Percentiles rank a stretch among this genome's conserved stretches.
phyloP scores from a whole-genome alignment of 768 basidiomycete species.

The Agrocybe pediades region DNA sequence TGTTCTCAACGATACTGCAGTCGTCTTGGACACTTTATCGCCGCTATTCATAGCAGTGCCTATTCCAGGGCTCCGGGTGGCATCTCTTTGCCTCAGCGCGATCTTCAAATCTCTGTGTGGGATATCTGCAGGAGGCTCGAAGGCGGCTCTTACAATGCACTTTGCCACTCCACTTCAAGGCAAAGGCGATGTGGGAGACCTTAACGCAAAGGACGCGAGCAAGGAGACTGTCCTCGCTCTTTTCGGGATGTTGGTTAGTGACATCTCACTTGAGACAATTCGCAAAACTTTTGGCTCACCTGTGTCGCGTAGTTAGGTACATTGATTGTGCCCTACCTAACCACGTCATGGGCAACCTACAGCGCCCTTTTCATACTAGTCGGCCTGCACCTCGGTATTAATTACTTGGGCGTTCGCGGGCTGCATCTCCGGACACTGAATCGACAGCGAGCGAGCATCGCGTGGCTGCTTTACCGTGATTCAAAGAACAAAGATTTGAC shows the following conservation, averaged over 20 bases:
- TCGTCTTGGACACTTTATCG: slow-evolving; percentile 61
- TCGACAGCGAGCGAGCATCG: slow-evolving; percentile 55
- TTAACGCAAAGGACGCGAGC: slow-evolving; percentile 73
- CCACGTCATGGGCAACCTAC: slow-evolving; percentile 50
- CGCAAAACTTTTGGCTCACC: background rate
- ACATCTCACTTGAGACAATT: background rate
- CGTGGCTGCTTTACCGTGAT: slow-evolving; percentile 47
- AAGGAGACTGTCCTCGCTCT: slow-evolving; percentile 72
- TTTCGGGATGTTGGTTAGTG: slow-evolving; percentile 65
- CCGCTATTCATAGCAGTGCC: slow-evolving; percentile 47
- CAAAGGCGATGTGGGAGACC: slow-evolving; percentile 66
- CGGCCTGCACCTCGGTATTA: slow-evolving; percentile 53
- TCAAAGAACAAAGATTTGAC: slow-evolving; percentile 21
- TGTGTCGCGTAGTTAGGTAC: slow-evolving; percentile 49
- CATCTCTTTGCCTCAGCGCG: slow-evolving; percentile 59
- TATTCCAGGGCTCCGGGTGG: slow-evolving; percentile 46
- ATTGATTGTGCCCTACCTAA: slow-evolving; percentile 57
- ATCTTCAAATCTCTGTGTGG: slow-evolving; percentile 59
- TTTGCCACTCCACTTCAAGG: slow-evolving; percentile 54
- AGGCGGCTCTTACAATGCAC: slow-evolving; percentile 68
- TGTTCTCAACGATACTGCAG: slow-evolving; percentile 61
- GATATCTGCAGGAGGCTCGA: slow-evolving; percentile 70
- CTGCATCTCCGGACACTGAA: slow-evolving; percentile 61
- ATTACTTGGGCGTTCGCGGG: slow-evolving; percentile 61
- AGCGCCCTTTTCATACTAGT: slow-evolving; percentile 51